Evolutionary conservation across 345 rosid genomes (phyloP).

Genomic region (Salix purpurea): DNA sequence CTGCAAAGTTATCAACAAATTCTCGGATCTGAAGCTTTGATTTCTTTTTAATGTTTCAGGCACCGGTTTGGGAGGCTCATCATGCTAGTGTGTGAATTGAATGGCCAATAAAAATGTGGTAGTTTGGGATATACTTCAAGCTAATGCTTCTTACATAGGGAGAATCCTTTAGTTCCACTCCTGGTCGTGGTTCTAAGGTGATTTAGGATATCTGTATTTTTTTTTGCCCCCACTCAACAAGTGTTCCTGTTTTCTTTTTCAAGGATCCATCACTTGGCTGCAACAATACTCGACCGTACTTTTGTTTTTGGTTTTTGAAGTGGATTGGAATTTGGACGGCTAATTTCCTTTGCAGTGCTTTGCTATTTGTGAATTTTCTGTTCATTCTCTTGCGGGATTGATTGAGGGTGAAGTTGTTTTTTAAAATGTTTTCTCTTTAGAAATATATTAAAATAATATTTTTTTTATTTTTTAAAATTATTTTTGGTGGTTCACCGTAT

Average conservation of each 20-base stretch:
- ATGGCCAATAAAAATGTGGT: constrained; percentile 16
- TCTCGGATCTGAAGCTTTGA: constrained; percentile 10
- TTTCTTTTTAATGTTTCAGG: constrained; percentile 30
- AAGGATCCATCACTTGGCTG: background rate
- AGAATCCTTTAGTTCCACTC: constrained; percentile 47
- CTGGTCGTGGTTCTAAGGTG: constrained; percentile 41
- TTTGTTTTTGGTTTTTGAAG: background rate
- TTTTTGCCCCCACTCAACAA: background rate
- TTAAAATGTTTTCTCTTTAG: too few relatives aligned
- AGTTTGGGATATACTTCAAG: constrained; percentile 20
- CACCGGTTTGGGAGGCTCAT: constrained; percentile 24
- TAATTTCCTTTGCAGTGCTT: background rate
- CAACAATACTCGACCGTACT: background rate
- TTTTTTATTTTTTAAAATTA: too few relatives aligned
- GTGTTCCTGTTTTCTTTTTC: background rate
- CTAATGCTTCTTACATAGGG: constrained; percentile 20
- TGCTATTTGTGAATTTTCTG: background rate
- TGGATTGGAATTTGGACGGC: background rate
- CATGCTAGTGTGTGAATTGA: constrained; percentile 12
- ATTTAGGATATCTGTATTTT: constrained; percentile 30
- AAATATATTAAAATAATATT: too few relatives aligned
- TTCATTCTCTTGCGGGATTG: background rate
- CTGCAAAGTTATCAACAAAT: background rate
- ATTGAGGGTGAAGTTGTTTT: too few relatives aligned
- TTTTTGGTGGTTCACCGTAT: too few relatives aligned